Evolutionary conservation across 108 stramenopile species (phyloP).

Genomic region (Skeletonema potamos): DNA sequence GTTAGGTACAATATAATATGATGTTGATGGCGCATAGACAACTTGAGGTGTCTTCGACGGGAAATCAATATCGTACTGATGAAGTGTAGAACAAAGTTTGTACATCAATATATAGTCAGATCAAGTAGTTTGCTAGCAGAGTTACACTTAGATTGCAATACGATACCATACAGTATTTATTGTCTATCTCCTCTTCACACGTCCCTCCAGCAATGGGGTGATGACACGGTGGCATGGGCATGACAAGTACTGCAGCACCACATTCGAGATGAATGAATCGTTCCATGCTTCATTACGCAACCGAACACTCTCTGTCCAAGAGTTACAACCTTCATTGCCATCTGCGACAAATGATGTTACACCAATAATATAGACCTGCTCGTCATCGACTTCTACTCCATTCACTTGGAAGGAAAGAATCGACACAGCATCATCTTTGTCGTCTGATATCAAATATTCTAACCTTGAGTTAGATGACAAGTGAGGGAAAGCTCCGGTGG

Average conservation of each 20-base stretch:
- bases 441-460: slow-evolving; percentile 5
- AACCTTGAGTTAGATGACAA: slow-evolving; percentile 33
- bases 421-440: not conserved
- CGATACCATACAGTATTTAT: not conserved
- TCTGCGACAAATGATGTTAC: slow-evolving; percentile 39
- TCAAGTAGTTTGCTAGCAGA: no score
- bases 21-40: no score
- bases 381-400: slow-evolving; percentile 21
- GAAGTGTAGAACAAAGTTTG: not conserved
- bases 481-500: slow-evolving; percentile 45
- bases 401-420: slow-evolving; percentile 30
- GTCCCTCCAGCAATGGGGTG: slow-evolving; percentile 18
- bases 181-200: slow-evolving; percentile 8
- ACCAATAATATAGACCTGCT: slow-evolving; percentile 23
- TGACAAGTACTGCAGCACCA: slow-evolving; percentile 34
- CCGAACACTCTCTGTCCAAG: slow-evolving; percentile 19
- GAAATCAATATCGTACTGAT: not conserved
- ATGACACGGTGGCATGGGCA: slow-evolving; percentile 1
- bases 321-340: slow-evolving; percentile 38
- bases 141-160: not conserved
- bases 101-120: not conserved
- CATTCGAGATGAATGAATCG: slow-evolving; percentile 21
- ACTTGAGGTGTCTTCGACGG: no score
- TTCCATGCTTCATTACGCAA: slow-evolving; percentile 19
- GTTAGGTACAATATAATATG: not conserved